Evolutionary conservation across 2,329 filamentous ascomycete genomes (phyloP), one percentile per base, ranked within the genome.

Genomic region (Aspergillus pseudoviridinutans): DNA sequence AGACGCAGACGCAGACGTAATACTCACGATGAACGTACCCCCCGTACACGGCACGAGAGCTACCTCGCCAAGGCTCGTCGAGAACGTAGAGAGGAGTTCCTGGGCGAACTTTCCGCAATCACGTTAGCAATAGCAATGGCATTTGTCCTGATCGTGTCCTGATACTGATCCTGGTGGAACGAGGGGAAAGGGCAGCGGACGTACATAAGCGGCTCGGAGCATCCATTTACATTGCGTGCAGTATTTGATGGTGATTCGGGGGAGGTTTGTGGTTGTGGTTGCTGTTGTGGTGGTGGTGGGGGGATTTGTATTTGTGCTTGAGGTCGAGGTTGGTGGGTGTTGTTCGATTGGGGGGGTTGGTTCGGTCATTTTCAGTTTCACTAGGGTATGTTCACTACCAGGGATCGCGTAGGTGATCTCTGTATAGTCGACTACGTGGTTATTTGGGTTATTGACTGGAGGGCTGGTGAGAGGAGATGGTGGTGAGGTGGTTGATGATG

Each of bases 151-250:
- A 28, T 41, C 17, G 20, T 35, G 27, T 24, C 17, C 27, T 49
- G 50, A 8, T 25, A 47, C 27, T 49, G 17, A 47, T 57, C 12
- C 12, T 29, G 28, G 12, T 10, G 12, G 2, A 42, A 55, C 52
- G 44, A 5, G 20, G 58, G 51, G 51, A 57, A 35, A 49, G 54
- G 52, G 44, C 25, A 17, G 29, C 24, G 24, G 24, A 66, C 83
- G 65, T 83, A 93, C 91, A 75, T 94, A 96, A 64, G 91, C 90
- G 38, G 91, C 91, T 59, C 91, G 80, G 10, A 95, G 78, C 84
- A 94, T 90, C 91, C 92, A 96, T 78, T 90, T 90, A 76, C 92
- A 97, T 77, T 96, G 91, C 0, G 91, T 96, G 78, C 92, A 97
- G 78, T 90, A 97, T 64, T 88, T 85, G 68, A 97, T 96, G n/a